phyloP scores from a whole-genome alignment of 257 asterid species.

The Solanum megistacrolobum region DNA sequence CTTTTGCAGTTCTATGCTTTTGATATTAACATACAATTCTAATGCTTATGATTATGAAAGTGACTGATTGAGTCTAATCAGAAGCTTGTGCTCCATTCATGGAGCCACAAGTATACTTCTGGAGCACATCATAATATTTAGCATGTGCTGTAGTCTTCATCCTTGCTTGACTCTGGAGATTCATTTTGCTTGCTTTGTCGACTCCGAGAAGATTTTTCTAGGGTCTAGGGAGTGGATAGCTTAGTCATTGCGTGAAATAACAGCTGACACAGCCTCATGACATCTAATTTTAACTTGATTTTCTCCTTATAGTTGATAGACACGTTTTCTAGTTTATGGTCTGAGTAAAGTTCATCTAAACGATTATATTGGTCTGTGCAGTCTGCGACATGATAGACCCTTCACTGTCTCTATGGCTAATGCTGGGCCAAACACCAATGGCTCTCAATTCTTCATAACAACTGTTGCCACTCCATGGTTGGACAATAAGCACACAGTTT shows the following conservation, averaged over 20 bases:
- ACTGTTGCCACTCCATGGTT: constrained; percentile 99
- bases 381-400: constrained; percentile 94
- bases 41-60: neutral
- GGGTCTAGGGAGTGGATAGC: neutral
- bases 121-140: neutral
- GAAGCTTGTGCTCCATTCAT: neutral
- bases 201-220: neutral
- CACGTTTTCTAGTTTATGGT: neutral
- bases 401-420: constrained; percentile 97
- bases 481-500: constrained; percentile 98
- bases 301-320: neutral
- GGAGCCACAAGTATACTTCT: neutral
- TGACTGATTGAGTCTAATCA: neutral
- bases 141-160: neutral
- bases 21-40: neutral
- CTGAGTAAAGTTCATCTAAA: neutral
- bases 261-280: neutral
- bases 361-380: constrained; percentile 29
- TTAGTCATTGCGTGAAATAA: neutral
- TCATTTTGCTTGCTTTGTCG: neutral
- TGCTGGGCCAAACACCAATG: constrained; percentile 97
- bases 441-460: constrained; percentile 90
- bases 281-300: neutral
- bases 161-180: neutral
- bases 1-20: neutral